Evolutionary conservation across 371 early-diverging fungal species (phyloP).

Genomic region (Rhizomucor miehei): DNA sequence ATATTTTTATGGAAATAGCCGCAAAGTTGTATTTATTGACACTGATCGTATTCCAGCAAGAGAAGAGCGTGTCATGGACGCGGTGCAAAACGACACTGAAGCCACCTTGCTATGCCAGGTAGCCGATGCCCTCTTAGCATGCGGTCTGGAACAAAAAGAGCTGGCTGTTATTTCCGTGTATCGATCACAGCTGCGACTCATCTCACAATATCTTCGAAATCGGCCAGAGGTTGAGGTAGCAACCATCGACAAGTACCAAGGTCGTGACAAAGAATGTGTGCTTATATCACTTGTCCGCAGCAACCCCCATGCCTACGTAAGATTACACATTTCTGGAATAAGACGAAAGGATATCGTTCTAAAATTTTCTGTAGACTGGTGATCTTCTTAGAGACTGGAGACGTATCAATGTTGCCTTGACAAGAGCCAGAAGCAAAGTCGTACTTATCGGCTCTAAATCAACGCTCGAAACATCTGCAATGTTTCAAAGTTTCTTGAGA

Average conservation of each 20-base stretch:
- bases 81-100: slow-evolving; percentile 70
- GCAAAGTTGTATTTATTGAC: slow-evolving; percentile 77
- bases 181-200: slow-evolving; percentile 74
- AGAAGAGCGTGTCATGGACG: slow-evolving; percentile 55
- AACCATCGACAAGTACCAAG: slow-evolving; percentile 93
- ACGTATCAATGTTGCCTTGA: slow-evolving; percentile 97
- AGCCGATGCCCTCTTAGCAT: slow-evolving; percentile 51
- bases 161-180: slow-evolving; percentile 89
- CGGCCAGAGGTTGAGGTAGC: slow-evolving; percentile 57
- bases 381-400: slow-evolving; percentile 91
- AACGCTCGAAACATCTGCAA: slow-evolving; percentile 58
- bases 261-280: slow-evolving; percentile 89
- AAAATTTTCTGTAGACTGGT: slow-evolving; percentile 54
- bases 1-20: slow-evolving; percentile 21
- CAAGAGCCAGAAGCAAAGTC: slow-evolving; percentile 90
- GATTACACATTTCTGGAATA: slow-evolving; percentile 1
- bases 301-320: slow-evolving; percentile 67
- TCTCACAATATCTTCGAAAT: slow-evolving; percentile 38
- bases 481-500: slow-evolving; percentile 52
- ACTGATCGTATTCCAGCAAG: slow-evolving; percentile 69
- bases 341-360: background rate
- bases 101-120: slow-evolving; percentile 59
- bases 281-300: slow-evolving; percentile 88
- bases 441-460: slow-evolving; percentile 82
- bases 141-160: slow-evolving; percentile 62